Base-by-base conservation (phyloP, 192 early-diverging fungal genomes). In the Glomus cerebriforme region DNA sequence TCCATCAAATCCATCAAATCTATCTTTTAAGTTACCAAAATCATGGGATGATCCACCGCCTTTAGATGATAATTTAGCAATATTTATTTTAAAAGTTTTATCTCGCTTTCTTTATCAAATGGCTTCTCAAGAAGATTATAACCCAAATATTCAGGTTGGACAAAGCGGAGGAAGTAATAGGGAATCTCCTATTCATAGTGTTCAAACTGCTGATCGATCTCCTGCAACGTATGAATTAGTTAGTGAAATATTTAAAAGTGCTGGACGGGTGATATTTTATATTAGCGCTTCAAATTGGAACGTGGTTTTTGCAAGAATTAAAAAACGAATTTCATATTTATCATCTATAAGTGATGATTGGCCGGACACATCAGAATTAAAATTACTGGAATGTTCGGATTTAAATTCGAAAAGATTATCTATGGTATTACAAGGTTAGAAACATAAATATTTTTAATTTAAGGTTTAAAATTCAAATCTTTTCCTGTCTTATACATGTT, bases 281-380 rank as follows among this genome's bases (percentile, higher is more conserved):
- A 86, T 97, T 15, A 93, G 93, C 62, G 93, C 95, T 22, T 90
- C 93, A 26, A 98, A 97, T 85, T 98, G 96, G 96, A 83, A 85
- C 58, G 87, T 94, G 5, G 89, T 95, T 7, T 92, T 93, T 84
- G 83, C 90, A 32, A 91, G 91, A 67, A 90, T 92, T 35, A 92
- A 91, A 77, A 88, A 85, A 59, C 84, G 91, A 70, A 88, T 93
- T 54, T 83, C 87, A 22, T 87, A 89, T 67, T 83, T 91, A 5
- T 86, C 91, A 7, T 88, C 88, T 54, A 90, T 88, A 29, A 84
- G 85, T 70, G 89, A 94, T 65, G 93, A 94, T 65, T 86, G 88
- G 60, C 88, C 89, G 0, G 91, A 93, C 58, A 87, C 90, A 24
- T 87, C 95, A 2, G 97, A 98, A 78, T 84, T 98, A 75, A 88